Percentiles rank a stretch among this genome's conserved stretches.
These are phyloP conservation scores for Lactifluus rugatus DNA, from an alignment of 768 basidiomycete genomes.

Conservation along the genomic window DNA sequence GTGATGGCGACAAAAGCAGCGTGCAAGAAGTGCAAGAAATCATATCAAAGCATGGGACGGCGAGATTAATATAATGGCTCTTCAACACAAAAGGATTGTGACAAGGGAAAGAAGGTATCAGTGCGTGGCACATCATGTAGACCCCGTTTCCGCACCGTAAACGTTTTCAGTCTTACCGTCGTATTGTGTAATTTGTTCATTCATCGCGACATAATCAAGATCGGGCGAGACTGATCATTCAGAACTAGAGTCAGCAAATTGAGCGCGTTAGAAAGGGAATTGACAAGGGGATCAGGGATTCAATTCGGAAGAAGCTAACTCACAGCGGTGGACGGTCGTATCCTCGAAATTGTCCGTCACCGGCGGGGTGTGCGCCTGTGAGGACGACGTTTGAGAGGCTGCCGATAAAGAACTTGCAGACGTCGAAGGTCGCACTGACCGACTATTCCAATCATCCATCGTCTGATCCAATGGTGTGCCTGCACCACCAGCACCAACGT, in stretches of 20 bases:
- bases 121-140: conserved; percentile 13
- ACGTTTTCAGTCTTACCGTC: conserved; percentile 18
- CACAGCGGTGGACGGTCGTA: conserved; percentile 76
- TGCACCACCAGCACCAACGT: conserved; percentile 19
- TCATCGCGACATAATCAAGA: conserved; percentile 78
- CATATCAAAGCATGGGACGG: conserved; percentile 18
- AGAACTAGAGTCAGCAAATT: conserved; percentile 28
- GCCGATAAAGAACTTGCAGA: conserved; percentile 69
- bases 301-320: conserved; percentile 32
- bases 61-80: conserved; percentile 14
- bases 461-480: conserved; percentile 23
- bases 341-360: conserved; percentile 54
- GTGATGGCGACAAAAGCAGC: conserved; percentile 14
- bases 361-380: conserved; percentile 75
- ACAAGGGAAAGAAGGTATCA: conserved; percentile 13
- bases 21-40: conserved; percentile 20
- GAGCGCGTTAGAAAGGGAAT: conserved; percentile 11
- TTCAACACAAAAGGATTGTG: conserved; percentile 15
- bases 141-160: conserved; percentile 16
- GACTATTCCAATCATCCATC: conserved; percentile 24
- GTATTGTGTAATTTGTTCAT: conserved; percentile 40
- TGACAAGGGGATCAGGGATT: background rate
- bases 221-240: conserved; percentile 67
- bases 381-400: conserved; percentile 66
- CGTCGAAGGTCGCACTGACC: conserved; percentile 62